phyloP scores from a whole-genome alignment of 179 eudicot genomes.

The Vitellaria paradoxa region DNA sequence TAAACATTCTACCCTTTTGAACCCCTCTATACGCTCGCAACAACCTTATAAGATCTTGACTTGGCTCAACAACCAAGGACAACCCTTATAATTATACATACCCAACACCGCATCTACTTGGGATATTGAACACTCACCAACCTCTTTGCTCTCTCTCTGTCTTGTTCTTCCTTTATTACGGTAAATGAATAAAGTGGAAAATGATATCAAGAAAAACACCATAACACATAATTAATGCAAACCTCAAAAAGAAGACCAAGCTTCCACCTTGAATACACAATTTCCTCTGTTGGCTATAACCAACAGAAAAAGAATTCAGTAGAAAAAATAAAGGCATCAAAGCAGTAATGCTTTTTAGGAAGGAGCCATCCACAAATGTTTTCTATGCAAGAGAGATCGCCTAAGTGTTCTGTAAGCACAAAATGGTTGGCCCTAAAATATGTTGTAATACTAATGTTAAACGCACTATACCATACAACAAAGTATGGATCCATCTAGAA shows the following conservation, averaged over 20 bases:
- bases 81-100: no score
- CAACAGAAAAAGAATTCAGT: conserved; percentile 82
- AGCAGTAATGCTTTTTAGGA: conserved; percentile 78
- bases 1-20: no score
- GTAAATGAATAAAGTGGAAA: not conserved
- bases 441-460: conserved; percentile 83
- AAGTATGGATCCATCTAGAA: conserved; percentile 86
- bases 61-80: no score
- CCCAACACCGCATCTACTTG: no score
- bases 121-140: no score
- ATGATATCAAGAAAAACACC: not conserved
- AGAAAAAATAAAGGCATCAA: conserved; percentile 87
- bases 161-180: not conserved
- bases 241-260: conserved; percentile 95
- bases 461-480: conserved; percentile 94
- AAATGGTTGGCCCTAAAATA: conserved; percentile 61
- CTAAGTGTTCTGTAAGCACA: conserved; percentile 66
- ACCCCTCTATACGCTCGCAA: no score
- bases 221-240: conserved; percentile 80
- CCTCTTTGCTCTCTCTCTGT: no score
- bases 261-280: conserved; percentile 97
- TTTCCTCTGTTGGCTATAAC: conserved; percentile 78
- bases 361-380: conserved; percentile 92
- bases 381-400: conserved; percentile 69
- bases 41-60: no score